Conservation (phyloP, 345 rosid species). For the Heritiera littoralis region DNA sequence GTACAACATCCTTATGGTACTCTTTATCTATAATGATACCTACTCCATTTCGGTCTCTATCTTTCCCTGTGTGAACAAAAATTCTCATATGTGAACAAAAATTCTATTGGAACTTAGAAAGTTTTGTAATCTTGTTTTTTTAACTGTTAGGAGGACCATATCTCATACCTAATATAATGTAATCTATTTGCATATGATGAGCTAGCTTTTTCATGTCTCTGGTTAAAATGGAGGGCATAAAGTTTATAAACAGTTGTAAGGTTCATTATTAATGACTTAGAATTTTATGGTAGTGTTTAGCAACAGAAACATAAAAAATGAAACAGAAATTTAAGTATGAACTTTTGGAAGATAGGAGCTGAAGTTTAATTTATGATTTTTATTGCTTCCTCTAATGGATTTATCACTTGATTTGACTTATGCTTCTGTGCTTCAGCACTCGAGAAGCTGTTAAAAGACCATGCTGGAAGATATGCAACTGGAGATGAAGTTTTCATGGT, state of each 20-base stretch:
- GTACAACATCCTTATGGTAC: no score
- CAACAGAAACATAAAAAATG: background rate
- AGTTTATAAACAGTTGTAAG: background rate
- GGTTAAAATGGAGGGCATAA: background rate
- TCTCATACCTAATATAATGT: background rate
- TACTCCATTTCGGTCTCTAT: no score
- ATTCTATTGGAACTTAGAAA: background rate
- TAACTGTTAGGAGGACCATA: background rate
- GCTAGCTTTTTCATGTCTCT: background rate
- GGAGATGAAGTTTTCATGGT: constrained; percentile 78
- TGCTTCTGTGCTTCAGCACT: constrained; percentile 52
- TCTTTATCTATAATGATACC: no score
- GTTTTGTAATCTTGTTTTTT: background rate
- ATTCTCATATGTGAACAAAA: background rate
- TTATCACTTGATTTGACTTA: constrained; percentile 1
- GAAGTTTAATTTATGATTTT: background rate
- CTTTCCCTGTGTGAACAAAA: no score
- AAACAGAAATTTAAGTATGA: background rate
- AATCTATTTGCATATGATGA: background rate
- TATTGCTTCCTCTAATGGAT: constrained; percentile 2
- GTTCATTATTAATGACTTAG: background rate
- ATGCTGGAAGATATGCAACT: constrained; percentile 71
- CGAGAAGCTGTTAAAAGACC: constrained; percentile 62
- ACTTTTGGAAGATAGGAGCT: background rate
- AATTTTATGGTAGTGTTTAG: background rate